These are phyloP conservation scores for Boletellus sp. DNA, from an alignment of 768 basidiomycete genomes.

Conservation along the genomic window DNA sequence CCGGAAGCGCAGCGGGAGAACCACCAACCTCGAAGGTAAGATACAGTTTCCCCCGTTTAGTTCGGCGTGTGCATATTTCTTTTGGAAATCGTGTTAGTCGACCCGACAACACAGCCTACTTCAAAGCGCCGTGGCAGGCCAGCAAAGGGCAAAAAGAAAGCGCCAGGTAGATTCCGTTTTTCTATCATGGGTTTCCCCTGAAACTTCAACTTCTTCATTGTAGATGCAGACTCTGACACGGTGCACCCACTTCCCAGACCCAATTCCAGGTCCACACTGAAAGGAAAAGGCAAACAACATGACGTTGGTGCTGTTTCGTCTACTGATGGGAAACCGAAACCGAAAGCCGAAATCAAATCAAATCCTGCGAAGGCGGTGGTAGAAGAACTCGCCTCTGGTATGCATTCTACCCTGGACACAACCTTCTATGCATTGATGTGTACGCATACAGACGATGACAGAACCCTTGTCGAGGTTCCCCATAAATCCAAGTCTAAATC, in stretches of 20 bases:
- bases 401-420: not conserved
- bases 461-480: slow-evolving; percentile 23
- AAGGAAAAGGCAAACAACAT: slow-evolving; percentile 8
- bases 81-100: not conserved
- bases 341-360: slow-evolving; percentile 7
- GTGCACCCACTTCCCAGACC: not conserved
- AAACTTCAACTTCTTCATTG: not conserved
- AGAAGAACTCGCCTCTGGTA: slow-evolving; percentile 15
- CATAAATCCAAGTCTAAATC: slow-evolving; percentile 7
- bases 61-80: not conserved
- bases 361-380: slow-evolving; percentile 2
- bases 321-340: slow-evolving; percentile 1
- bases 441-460: slow-evolving; percentile 25
- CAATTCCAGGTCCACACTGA: slow-evolving; percentile 5
- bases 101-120: not conserved
- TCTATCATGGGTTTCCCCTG: not conserved
- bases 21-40: slow-evolving; percentile 4
- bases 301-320: not conserved
- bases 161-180: slow-evolving; percentile 1
- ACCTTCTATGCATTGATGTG: not conserved
- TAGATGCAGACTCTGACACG: slow-evolving; percentile 1
- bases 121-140: slow-evolving; percentile 16
- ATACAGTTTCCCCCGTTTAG: not conserved
- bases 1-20: slow-evolving; percentile 10
- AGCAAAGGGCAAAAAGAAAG: slow-evolving; percentile 12